A percentile compares a stretch with the other conserved stretches of the same genome.
Conservation (phyloP, 2,329 filamentous ascomycete species). For the Lachnellula hyalina region DNA sequence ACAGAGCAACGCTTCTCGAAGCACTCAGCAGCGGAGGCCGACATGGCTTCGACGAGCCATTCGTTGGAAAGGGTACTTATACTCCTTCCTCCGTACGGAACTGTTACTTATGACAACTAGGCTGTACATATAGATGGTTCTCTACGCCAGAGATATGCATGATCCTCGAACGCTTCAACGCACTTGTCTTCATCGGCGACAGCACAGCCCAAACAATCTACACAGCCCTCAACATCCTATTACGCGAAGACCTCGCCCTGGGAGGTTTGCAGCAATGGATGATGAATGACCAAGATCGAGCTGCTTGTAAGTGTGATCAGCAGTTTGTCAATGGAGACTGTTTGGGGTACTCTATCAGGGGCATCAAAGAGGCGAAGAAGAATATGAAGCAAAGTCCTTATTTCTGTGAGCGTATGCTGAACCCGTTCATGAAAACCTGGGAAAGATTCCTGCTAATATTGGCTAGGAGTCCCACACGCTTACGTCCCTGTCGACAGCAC, state of each 20-base stretch:
- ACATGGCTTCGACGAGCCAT: conserved; percentile 37
- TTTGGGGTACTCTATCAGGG: conserved; percentile 23
- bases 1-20: conserved; percentile 32
- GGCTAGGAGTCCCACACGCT: conserved; percentile 32
- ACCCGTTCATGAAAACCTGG: not conserved
- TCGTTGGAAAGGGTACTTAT: conserved; percentile 23
- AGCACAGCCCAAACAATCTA: conserved; percentile 36
- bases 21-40: conserved; percentile 38
- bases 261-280: conserved; percentile 37
- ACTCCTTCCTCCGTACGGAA: not conserved
- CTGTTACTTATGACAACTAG: conserved; percentile 11
- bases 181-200: conserved; percentile 39
- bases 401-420: conserved; percentile 15
- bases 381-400: conserved; percentile 13
- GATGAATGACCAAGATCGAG: conserved; percentile 30
- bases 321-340: conserved; percentile 36
- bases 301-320: conserved; percentile 35
- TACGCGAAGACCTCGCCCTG: conserved; percentile 36
- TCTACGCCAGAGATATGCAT: conserved; percentile 38
- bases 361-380: conserved; percentile 17
- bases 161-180: conserved; percentile 39
- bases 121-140: conserved; percentile 40
- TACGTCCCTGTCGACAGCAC: conserved; percentile 32
- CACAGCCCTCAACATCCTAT: conserved; percentile 40
- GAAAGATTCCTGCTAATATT: not conserved